phyloP scores from a whole-genome alignment of 345 rosid species.

The Eucalyptus regnans region DNA sequence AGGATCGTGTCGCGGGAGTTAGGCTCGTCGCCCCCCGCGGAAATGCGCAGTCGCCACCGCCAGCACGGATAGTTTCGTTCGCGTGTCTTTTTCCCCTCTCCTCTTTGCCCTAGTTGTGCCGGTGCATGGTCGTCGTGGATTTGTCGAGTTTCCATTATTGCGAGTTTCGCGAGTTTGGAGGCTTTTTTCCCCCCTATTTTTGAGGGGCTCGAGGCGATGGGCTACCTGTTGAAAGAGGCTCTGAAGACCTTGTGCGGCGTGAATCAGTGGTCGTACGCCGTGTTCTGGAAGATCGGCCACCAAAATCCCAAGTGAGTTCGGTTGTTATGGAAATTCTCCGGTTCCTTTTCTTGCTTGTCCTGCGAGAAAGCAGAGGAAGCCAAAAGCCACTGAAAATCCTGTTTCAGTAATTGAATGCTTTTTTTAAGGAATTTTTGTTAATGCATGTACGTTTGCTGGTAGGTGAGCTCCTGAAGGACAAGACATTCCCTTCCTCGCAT shows the following conservation, averaged over 20 bases:
- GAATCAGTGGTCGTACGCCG: conserved; percentile 82
- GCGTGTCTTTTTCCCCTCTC: background rate
- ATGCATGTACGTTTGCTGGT: background rate
- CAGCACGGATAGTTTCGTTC: background rate
- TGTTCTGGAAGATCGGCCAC: conserved; percentile 91
- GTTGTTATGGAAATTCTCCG: background rate
- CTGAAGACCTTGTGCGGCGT: conserved; percentile 60
- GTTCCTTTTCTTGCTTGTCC: background rate
- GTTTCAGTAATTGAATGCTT: background rate
- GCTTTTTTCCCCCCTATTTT: background rate
- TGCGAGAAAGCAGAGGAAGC: background rate
- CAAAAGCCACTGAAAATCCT: background rate
- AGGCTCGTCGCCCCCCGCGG: conserved; percentile 17
- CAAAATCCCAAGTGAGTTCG: conserved; percentile 68
- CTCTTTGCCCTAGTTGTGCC: background rate
- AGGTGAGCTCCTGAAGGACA: background rate
- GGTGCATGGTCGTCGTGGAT: background rate
- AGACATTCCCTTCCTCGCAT: background rate
- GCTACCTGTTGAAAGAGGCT: conserved; percentile 57
- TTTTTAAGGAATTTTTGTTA: background rate
- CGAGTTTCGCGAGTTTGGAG: background rate
- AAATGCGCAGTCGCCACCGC: background rate
- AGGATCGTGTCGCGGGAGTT: conserved; percentile 99
- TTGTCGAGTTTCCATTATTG: background rate
- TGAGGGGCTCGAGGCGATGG: conserved; percentile 28